Evolutionary conservation across 2,329 filamentous ascomycete genomes (phyloP).

Genomic region (Aureobasidium namibiae): DNA sequence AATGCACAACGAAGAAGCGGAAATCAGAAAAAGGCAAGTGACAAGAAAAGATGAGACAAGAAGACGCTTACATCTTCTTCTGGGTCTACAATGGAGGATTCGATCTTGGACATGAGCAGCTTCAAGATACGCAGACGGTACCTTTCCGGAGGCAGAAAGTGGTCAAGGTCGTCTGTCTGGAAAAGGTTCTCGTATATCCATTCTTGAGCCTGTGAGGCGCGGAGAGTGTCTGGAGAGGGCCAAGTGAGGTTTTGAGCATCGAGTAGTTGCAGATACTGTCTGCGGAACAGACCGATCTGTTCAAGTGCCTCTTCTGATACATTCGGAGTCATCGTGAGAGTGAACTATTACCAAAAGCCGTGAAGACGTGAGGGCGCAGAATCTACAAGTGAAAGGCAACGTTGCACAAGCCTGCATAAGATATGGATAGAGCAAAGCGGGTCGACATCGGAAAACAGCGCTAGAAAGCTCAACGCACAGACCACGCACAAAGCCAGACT

Average conservation of each 20-base stretch:
- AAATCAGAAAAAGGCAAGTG: conserved; percentile 18
- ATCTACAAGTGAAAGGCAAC: not conserved
- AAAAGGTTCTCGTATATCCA: conserved; percentile 62
- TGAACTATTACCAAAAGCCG: not conserved
- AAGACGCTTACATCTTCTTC: conserved; percentile 69
- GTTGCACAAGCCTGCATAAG: not conserved
- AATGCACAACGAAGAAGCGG: conserved; percentile 19
- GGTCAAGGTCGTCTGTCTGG: conserved; percentile 44
- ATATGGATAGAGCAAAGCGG: not conserved
- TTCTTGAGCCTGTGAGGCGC: conserved; percentile 54
- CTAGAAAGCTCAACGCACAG: too few species aligned
- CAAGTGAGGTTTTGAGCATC: conserved; percentile 53
- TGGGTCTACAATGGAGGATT: conserved; percentile 68
- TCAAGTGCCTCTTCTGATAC: not conserved
- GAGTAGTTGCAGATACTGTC: conserved; percentile 73
- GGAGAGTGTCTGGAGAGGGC: conserved; percentile 52
- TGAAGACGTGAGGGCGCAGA: not conserved
- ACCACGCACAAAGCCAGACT: not conserved
- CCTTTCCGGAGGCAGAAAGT: conserved; percentile 54
- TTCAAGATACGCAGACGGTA: conserved; percentile 71
- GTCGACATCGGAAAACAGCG: not conserved
- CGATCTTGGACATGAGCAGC: conserved; percentile 59
- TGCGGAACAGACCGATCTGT: conserved; percentile 45
- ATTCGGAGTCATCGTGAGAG: not conserved
- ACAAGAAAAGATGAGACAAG: conserved; percentile 15